These are phyloP conservation scores for Apiotrichum porosum DNA, from an alignment of 1,284 basidiomycete genomes.

Conservation along the genomic window DNA sequence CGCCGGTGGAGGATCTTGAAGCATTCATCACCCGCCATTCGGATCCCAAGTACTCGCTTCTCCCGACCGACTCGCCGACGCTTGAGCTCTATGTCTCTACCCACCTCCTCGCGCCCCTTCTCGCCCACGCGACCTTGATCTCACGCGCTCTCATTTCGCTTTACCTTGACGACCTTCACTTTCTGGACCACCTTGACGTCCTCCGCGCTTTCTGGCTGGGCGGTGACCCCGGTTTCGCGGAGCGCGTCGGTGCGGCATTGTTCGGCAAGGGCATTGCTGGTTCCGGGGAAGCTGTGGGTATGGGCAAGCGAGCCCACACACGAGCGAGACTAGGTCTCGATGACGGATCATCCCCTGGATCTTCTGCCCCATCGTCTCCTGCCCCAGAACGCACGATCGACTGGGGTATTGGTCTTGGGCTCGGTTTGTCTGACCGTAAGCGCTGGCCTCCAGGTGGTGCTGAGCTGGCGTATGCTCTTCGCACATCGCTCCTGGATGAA, in stretches of 20 bases:
- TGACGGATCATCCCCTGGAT: not conserved
- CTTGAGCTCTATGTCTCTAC: constrained; percentile 34
- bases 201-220: constrained; percentile 41
- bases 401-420: constrained; percentile 62
- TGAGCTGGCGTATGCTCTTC: constrained; percentile 71
- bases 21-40: constrained; percentile 29
- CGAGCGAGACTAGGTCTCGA: constrained; percentile 36
- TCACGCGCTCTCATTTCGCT: constrained; percentile 39
- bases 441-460: constrained; percentile 79
- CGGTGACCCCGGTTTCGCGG: constrained; percentile 35
- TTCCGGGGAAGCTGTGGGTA: constrained; percentile 22
- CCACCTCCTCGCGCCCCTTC: constrained; percentile 34
- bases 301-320: constrained; percentile 12
- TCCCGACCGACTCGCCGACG: constrained; percentile 30
- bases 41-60: constrained; percentile 18
- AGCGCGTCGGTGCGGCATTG: constrained; percentile 32
- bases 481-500: constrained; percentile 47
- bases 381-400: constrained; percentile 11
- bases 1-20: constrained; percentile 26
- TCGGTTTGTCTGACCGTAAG: constrained; percentile 61
- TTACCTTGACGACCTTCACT: constrained; percentile 38
- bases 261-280: constrained; percentile 39
- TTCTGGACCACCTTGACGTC: constrained; percentile 42
- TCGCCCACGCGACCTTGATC: constrained; percentile 32
- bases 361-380: not conserved